Conservation (phyloP, 257 asterid species). For the Nicotiana otophora region DNA sequence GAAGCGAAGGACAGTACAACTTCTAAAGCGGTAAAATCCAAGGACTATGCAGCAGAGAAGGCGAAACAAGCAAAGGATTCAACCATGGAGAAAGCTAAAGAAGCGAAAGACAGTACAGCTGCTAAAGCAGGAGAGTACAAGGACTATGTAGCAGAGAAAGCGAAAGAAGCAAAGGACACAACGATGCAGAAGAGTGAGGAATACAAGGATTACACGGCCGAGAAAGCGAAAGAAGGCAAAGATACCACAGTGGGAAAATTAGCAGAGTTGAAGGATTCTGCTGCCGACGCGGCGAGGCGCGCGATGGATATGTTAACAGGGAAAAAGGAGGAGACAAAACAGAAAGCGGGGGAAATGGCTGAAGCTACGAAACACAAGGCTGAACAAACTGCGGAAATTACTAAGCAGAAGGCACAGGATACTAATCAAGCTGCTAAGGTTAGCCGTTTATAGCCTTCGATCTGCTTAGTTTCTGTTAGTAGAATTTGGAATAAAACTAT, state of each 20-base stretch:
- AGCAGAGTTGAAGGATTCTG: constrained; percentile 50
- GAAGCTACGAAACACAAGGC: constrained; percentile 33
- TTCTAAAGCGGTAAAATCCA: too few relatives aligned
- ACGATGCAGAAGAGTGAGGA: constrained; percentile 24
- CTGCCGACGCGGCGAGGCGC: constrained; percentile 42
- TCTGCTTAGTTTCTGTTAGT: not conserved
- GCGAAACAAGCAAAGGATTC: constrained; percentile 10
- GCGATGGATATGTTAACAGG: constrained; percentile 65
- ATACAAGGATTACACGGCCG: constrained; percentile 36
- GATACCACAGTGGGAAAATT: constrained; percentile 45
- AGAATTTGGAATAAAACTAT: not conserved
- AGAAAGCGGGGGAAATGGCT: constrained; percentile 26
- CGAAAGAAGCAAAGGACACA: constrained; percentile 10
- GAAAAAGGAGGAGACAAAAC: constrained; percentile 53
- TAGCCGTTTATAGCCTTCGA: constrained; percentile 30
- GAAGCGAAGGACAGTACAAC: not conserved
- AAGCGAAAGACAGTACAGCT: not conserved
- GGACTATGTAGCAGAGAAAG: constrained; percentile 19
- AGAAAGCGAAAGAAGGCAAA: constrained; percentile 52
- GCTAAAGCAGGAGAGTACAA: not conserved
- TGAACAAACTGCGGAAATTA: not conserved
- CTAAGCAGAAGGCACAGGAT: constrained; percentile 1
- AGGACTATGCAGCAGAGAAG: constrained; percentile 1
- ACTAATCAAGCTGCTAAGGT: constrained; percentile 51
- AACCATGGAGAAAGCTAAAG: constrained; percentile 6